phyloP scores from a whole-genome alignment of 208 protist species.

The Zelonia costaricensis region DNA sequence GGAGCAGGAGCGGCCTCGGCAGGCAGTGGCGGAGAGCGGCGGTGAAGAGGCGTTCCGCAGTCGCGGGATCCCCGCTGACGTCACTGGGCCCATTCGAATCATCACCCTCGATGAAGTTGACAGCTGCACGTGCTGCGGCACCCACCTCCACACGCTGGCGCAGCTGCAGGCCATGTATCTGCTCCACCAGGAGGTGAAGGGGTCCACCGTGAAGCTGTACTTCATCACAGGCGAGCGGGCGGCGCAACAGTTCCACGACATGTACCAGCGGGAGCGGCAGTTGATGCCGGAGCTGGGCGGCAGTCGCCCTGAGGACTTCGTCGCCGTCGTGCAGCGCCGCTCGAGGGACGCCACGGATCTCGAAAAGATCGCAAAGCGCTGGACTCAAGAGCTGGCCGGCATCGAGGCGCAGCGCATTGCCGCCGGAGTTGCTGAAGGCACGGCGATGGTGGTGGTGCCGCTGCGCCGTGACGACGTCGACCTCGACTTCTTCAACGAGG shows the following conservation, averaged over 20 bases:
- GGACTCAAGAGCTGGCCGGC: conserved; percentile 57
- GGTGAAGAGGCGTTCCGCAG: conserved; percentile 37
- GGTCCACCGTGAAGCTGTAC: conserved; percentile 73
- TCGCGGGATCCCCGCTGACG: conserved; percentile 73
- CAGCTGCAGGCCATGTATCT: conserved; percentile 78
- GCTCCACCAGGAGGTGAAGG: conserved; percentile 81
- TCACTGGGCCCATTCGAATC: conserved; percentile 74
- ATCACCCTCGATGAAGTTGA: conserved; percentile 77
- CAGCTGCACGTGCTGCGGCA: conserved; percentile 87
- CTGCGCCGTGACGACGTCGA: conserved; percentile 73
- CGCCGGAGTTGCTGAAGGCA: background rate
- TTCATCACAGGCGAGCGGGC: conserved; percentile 80
- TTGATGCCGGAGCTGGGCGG: conserved; percentile 71
- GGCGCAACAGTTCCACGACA: conserved; percentile 39
- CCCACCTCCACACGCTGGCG: conserved; percentile 67
- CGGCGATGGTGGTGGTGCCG: conserved; percentile 11
- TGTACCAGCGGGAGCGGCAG: conserved; percentile 68
- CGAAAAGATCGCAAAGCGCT: conserved; percentile 59
- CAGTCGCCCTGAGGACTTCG: conserved; percentile 61
- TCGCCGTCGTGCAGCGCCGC: conserved; percentile 37
- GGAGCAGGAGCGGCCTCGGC: conserved; percentile 23
- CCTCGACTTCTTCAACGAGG: conserved; percentile 58
- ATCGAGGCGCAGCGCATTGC: conserved; percentile 42
- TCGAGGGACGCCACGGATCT: conserved; percentile 48
- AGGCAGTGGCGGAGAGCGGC: conserved; percentile 1